Percentiles rank a stretch among this genome's conserved stretches.
Evolutionary conservation across 2,329 filamentous ascomycete species (phyloP).

Genomic region (Ascocoryne sarcoides): DNA sequence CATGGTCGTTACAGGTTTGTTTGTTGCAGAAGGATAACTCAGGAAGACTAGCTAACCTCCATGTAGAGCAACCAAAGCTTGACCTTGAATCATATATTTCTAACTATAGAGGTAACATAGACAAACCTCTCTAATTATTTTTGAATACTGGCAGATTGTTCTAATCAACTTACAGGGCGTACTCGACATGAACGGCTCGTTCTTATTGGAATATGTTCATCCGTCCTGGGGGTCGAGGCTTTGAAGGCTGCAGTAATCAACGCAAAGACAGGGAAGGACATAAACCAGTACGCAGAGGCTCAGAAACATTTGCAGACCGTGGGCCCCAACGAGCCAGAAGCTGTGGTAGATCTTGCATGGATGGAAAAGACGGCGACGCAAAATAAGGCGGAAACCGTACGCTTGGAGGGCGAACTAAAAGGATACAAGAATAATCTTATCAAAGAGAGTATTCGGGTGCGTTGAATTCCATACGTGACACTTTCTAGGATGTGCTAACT

Average conservation of each 20-base stretch:
- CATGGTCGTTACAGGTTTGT: background rate
- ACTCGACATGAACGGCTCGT: constrained; percentile 74
- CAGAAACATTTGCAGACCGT: constrained; percentile 55
- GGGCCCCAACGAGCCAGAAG: constrained; percentile 59
- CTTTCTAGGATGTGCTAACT: background rate
- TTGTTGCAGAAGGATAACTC: background rate
- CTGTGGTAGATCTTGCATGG: constrained; percentile 64
- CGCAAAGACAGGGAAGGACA: constrained; percentile 68
- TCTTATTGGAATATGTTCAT: constrained; percentile 71
- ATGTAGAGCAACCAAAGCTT: constrained; percentile 4
- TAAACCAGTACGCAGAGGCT: constrained; percentile 60
- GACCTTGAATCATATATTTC: constrained; percentile 5
- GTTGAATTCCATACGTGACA: constrained; percentile 16
- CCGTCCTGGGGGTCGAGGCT: constrained; percentile 68
- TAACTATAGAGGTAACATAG: constrained; percentile 2
- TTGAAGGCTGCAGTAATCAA: constrained; percentile 68
- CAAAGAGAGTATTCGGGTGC: constrained; percentile 88
- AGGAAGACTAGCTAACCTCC: background rate
- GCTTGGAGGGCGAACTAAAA: constrained; percentile 78
- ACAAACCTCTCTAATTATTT: background rate
- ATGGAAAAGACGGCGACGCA: constrained; percentile 55
- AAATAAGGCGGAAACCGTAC: constrained; percentile 60
- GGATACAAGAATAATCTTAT: constrained; percentile 95
- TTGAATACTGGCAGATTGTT: background rate
- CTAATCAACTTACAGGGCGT: constrained; percentile 47